Evolutionary conservation across 148 eudicot species (phyloP), one percentile per base, ranked within the genome.

Genomic region (Cornus suecica): DNA sequence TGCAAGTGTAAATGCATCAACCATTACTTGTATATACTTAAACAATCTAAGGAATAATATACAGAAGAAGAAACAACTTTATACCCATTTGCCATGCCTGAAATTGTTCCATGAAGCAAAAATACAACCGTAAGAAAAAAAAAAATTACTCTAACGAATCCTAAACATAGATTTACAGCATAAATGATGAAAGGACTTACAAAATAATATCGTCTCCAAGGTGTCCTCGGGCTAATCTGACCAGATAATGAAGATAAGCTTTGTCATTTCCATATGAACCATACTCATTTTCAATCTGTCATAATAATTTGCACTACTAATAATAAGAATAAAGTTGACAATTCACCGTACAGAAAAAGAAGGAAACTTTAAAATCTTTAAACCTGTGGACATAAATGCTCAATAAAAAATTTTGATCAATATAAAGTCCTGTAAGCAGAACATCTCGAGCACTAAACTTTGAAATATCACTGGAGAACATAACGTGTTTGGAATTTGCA

Each of bases 201-300:
- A 94, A 79, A 63, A 86, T 86, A 54, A 82, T 76, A 28, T 82
- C 92, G 66, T 92, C 84, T 76, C 95, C 95, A 58, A 94, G 91
- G 84, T 94, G 94, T 73, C 71, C 73, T 77, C 90, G 80, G 63
- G 92, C 94, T 77, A 90, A 74, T 52, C 74, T 78, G 72, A 90
- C 91, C 64, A 94, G 85, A 88, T 88, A 87, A 80, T 76, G 91
- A 79, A 94, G 80, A 82, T 94, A 94, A 65, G 84, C 89, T 84
- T 92, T 85, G 75, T 94, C 97, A 84, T 92, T 89, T 80, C 94
- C 97, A 64, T 85, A 94, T 61, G 98, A 94, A 77, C 98, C 98
- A 83, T 78, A 94, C 80, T 94, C 98, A 80, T 94, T 94, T 80
- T 94, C 98, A 65, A 92, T 89, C 98, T 94, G 96, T 76, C 82